Evolutionary conservation across 2,329 filamentous ascomycete species (phyloP).

Genomic region (Phaeosphaeria sp.): DNA sequence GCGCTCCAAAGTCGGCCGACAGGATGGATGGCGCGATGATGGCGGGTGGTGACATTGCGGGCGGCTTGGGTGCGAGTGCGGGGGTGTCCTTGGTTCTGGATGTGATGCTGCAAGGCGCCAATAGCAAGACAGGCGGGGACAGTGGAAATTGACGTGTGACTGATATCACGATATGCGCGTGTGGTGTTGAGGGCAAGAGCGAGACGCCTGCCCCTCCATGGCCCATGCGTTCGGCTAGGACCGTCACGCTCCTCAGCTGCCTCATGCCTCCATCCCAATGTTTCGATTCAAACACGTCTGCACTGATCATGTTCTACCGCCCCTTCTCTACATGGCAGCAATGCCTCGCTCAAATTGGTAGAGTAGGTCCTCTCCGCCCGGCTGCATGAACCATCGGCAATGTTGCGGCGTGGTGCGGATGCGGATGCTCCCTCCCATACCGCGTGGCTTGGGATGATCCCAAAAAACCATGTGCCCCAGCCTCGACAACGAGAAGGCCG

Average conservation of each 20-base stretch:
- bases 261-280: conserved; percentile 19
- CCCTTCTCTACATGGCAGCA: neutral
- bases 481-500: neutral
- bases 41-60: conserved; percentile 80
- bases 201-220: conserved; percentile 32
- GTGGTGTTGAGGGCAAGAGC: conserved; percentile 40
- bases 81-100: conserved; percentile 6
- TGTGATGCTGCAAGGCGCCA: conserved; percentile 21
- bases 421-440: conserved; percentile 3
- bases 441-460: conserved; percentile 7
- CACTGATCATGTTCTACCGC: conserved; percentile 1
- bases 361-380: neutral
- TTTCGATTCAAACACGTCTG: conserved; percentile 11
- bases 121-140: conserved; percentile 19
- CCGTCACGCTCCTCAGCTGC: conserved; percentile 7
- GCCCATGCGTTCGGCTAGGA: conserved; percentile 24
- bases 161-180: conserved; percentile 35
- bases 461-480: neutral
- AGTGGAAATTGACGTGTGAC: conserved; percentile 33
- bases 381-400: conserved; percentile 2
- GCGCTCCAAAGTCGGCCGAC: conserved; percentile 89
- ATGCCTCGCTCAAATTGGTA: neutral
- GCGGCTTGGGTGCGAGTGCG: conserved; percentile 24
- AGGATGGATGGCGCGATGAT: conserved; percentile 99
- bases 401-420: conserved; percentile 4